Percentiles rank a stretch among this genome's conserved stretches.
Evolutionary conservation across 345 rosid genomes (phyloP).

Genomic region (Eucalyptus lansdowneana): DNA sequence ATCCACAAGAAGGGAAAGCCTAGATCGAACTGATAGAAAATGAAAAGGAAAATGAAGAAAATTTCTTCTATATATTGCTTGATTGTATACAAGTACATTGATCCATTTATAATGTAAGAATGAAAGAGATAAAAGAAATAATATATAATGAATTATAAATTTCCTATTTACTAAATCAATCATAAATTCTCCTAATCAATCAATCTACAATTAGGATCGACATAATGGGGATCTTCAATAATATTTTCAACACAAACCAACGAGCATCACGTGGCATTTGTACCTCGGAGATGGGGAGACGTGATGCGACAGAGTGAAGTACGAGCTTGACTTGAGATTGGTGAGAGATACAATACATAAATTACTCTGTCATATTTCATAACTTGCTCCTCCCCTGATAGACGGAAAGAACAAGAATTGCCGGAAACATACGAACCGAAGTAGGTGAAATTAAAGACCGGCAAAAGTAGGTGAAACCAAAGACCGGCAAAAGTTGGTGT

Average conservation of each 20-base stretch:
- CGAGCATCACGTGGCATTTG: neutral
- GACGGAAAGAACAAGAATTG: neutral
- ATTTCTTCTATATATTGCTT: no score
- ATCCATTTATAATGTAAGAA: no score
- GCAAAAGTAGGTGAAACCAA: neutral
- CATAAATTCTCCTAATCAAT: no score
- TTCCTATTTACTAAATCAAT: no score
- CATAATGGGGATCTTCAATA: no score
- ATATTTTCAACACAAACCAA: neutral
- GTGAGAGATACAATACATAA: neutral
- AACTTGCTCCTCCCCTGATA: neutral
- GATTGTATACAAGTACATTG: no score
- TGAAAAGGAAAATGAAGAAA: no score
- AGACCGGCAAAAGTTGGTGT: neutral
- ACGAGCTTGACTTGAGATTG: neutral
- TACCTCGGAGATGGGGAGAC: neutral
- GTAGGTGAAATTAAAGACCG: neutral
- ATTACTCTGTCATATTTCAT: neutral
- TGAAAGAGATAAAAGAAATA: no score
- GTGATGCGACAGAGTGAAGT: neutral
- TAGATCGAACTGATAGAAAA: no score
- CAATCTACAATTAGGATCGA: rapidly evolving
- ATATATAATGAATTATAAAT: no score
- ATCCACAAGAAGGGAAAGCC: neutral
- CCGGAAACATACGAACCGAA: neutral